Conservation (phyloP, 2,329 filamentous ascomycete species). For the Pseudonectria foliicola region DNA sequence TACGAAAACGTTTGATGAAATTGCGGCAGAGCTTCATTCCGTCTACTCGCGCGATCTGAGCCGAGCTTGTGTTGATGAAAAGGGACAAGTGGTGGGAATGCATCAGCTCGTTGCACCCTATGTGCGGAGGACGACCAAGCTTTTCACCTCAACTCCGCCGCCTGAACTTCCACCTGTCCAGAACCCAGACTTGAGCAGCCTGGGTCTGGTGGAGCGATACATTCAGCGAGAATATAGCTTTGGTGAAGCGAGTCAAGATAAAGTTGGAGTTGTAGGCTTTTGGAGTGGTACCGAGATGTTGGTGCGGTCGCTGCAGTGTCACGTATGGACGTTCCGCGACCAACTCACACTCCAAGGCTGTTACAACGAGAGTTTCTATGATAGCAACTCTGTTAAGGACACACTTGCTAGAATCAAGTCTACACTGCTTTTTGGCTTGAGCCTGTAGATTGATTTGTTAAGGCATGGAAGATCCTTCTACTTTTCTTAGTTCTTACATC, state of each 20-base stretch:
- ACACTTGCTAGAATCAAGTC: slow-evolving; percentile 16
- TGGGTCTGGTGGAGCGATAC: slow-evolving; percentile 18
- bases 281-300: slow-evolving; percentile 26
- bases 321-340: slow-evolving; percentile 27
- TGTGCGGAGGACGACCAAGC: slow-evolving; percentile 9
- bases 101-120: slow-evolving; percentile 9
- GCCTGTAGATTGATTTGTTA: too few relatives aligned
- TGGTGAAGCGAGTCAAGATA: slow-evolving; percentile 12
- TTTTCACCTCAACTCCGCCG: slow-evolving; percentile 9
- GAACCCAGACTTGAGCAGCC: slow-evolving; percentile 24
- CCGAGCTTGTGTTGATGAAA: slow-evolving; percentile 13
- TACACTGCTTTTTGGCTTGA: too few relatives aligned
- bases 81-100: slow-evolving; percentile 12
- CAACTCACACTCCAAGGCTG: slow-evolving; percentile 23
- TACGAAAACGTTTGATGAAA: slow-evolving; percentile 16
- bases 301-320: slow-evolving; percentile 20
- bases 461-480: too few relatives aligned
- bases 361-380: slow-evolving; percentile 27
- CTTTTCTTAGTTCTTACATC: too few relatives aligned
- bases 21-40: slow-evolving; percentile 16
- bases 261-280: slow-evolving; percentile 18
- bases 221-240: slow-evolving; percentile 16
- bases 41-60: slow-evolving; percentile 22
- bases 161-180: slow-evolving; percentile 18
- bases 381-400: slow-evolving; percentile 14